Evolutionary conservation across 305 asterid genomes (phyloP), one percentile per base, ranked within the genome.

Genomic region (Ilex paraguariensis): DNA sequence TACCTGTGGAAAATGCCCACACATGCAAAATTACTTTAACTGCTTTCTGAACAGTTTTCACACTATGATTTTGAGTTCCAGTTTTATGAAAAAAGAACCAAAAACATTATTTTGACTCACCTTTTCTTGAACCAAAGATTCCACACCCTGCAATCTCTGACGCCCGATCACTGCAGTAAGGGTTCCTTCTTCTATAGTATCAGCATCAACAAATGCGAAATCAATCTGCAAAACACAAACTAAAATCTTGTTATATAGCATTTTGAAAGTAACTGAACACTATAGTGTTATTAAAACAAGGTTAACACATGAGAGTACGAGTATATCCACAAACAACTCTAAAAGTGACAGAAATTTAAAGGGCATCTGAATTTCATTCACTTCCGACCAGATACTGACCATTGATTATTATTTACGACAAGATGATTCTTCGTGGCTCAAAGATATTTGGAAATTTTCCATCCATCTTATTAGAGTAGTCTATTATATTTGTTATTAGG

Each of bases 141-240:
- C 92, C 66, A 79, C 95, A 44, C 84, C 89, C 70, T 68, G 83
- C 79, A 75, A 69, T 77, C 79, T 78, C 52, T 78, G 84, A 51
- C 84, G 90, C 56, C 95, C 90, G 66, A 82, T 67, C 21, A 87
- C 70, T 44, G 86, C 87, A 44, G 74, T 74, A 53, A 87, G 87
- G 51, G 89, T 80, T 61, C 74, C 87, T 65, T 82, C 83, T 70
- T 87, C 92, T 61, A 87, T 64, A 70, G 77, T 75, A 75, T 87
- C 90, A 73, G 92, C 95, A 80, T 84, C 90, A 62, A 76, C 66
- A 63, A 87, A 82, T 58, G 87, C 88, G 53, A 85, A 28, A 73
- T 87, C 84, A 73, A 87, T 77, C 95, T 87, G 71, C 56, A 54
- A 40, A 79, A 16, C 58, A 77, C 49, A 45, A 64, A 16, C 33